Conservation (phyloP, 768 basidiomycete genomes). For the Termitomyces sp. region DNA sequence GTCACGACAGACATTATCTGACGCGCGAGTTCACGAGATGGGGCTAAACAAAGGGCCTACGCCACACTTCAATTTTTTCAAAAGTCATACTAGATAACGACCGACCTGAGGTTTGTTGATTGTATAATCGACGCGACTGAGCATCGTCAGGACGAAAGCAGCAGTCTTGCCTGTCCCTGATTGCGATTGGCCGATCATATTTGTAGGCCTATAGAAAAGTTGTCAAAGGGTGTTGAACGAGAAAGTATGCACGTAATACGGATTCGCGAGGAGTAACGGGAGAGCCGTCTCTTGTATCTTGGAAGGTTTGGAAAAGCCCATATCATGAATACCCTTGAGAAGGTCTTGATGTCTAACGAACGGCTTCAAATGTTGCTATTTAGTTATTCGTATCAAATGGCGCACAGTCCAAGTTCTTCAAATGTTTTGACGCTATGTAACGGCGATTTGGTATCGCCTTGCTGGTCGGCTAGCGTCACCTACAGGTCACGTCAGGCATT, state of each 20-base stretch:
- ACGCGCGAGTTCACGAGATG: slow-evolving; percentile 92
- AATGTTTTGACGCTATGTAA: slow-evolving; percentile 91
- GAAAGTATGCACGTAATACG: slow-evolving; percentile 39
- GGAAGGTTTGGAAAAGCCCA: slow-evolving; percentile 96
- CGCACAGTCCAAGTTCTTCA: slow-evolving; percentile 92
- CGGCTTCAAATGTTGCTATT: neutral
- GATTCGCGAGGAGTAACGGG: slow-evolving; percentile 83
- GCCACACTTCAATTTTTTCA: neutral
- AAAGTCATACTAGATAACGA: neutral
- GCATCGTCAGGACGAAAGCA: slow-evolving; percentile 96
- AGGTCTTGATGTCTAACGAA: slow-evolving; percentile 68
- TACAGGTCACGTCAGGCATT: slow-evolving; percentile 20
- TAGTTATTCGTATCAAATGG: slow-evolving; percentile 5
- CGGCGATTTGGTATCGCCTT: slow-evolving; percentile 93
- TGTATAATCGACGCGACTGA: slow-evolving; percentile 85
- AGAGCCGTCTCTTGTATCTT: slow-evolving; percentile 98
- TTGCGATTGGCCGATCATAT: slow-evolving; percentile 99
- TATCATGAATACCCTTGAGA: slow-evolving; percentile 88
- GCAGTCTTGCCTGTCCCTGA: slow-evolving; percentile 99
- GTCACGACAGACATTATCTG: slow-evolving; percentile 96
- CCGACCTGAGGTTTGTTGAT: slow-evolving; percentile 77
- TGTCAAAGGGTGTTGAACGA: neutral
- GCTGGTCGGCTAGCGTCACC: slow-evolving; percentile 97
- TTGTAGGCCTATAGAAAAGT: slow-evolving; percentile 66
- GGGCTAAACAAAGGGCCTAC: slow-evolving; percentile 95